Evolutionary conservation across 2,329 filamentous ascomycete genomes (phyloP), one percentile per base, ranked within the genome.

Genomic region (Achaetomium macrosporum): DNA sequence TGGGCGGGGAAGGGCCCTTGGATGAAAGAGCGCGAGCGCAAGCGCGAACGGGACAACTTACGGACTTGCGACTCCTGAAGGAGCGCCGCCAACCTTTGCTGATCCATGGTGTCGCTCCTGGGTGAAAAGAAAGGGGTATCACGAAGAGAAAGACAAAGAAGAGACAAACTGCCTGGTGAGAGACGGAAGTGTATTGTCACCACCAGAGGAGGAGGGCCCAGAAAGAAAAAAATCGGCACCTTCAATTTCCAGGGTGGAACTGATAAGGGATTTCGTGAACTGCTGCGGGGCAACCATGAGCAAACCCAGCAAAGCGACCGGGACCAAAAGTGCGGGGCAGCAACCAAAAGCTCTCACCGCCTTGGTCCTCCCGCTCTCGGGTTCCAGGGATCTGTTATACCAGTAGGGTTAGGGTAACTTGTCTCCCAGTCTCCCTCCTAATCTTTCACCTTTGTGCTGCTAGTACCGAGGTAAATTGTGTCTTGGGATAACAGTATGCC

Each of bases 1-100:
- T 25, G 25, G 25, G 25, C 25, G 25, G 25, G 25, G 25, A 25
- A 25, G 25, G 25, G 25, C 25, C 25, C 25, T 25, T 25, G 25
- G 25, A 7, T 25, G 25, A 25, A 7, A 25, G 25, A 7, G 7
- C 7, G 25, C 7, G n/a, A n/a, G n/a, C n/a, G 5, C 44, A 15
- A 3, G 17, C 10, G 42, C 9, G 16, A n/a, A n/a, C 25, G 25
- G 25, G 25, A 25, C 25, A 37, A 62, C 61, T 48, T 57, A 63
- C 62, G 62, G 42, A 61, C 53, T 50, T 61, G 61, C 51, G 61
- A 58, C 61, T 64, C 62, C 60, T 57, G 33, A 15, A 64, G 62
- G 60, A 64, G 60, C 45, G 57, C 53, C 8, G 59, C 62, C 53
- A 64, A 52, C 53, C 56, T 51, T 48, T 62, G 56, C 45, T 59